Evolutionary conservation across 2,329 filamentous ascomycete species (phyloP).

Genomic region (Aureobasidium sp.): DNA sequence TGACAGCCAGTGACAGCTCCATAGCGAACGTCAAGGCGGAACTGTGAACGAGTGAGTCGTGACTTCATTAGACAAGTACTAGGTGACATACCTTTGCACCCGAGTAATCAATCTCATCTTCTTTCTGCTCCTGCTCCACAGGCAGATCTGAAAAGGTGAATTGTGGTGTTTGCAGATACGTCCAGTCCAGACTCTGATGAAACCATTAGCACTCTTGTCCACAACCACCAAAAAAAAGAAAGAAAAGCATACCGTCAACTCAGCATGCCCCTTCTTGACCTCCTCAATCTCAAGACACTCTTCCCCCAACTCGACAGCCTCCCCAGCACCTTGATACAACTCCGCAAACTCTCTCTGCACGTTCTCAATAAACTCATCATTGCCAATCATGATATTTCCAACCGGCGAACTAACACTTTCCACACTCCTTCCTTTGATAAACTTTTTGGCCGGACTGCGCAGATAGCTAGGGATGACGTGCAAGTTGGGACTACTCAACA

Average conservation of each 20-base stretch:
- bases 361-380: conserved; percentile 37
- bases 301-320: conserved; percentile 36
- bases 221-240: not conserved
- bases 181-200: conserved; percentile 60
- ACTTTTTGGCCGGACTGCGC: conserved; percentile 68
- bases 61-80: not conserved
- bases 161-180: conserved; percentile 76
- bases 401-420: conserved; percentile 85
- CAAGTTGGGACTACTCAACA: conserved; percentile 72
- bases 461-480: conserved; percentile 61
- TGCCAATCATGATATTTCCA: conserved; percentile 62
- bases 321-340: conserved; percentile 51
- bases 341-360: conserved; percentile 53
- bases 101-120: conserved; percentile 7
- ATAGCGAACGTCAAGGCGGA: conserved; percentile 39
- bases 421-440: conserved; percentile 75
- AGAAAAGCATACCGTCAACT: conserved; percentile 49
- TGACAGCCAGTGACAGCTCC: conserved; percentile 49
- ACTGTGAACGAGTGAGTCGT: not conserved
- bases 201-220: not conserved
- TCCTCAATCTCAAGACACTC: conserved; percentile 46
- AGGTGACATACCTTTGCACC: not conserved
- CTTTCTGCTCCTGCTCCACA: not conserved
- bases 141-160: conserved; percentile 53
- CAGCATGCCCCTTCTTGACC: conserved; percentile 55